These are phyloP conservation scores for Fonsecaea erecta DNA, from an alignment of 2,329 filamentous ascomycete species.

Conservation along the genomic window DNA sequence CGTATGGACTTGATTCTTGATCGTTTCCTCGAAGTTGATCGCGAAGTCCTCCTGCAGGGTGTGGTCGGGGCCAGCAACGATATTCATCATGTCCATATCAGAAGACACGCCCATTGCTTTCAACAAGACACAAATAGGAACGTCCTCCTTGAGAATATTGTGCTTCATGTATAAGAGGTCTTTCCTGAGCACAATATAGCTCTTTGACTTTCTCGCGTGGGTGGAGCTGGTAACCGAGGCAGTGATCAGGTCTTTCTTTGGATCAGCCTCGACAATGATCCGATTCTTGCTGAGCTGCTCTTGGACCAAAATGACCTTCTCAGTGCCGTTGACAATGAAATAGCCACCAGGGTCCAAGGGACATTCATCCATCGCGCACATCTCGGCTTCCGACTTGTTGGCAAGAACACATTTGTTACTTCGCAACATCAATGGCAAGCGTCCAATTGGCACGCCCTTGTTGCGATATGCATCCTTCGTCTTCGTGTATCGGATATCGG, in stretches of 20 bases:
- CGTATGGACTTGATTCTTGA: slow-evolving; percentile 81
- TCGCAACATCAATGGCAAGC: slow-evolving; percentile 95
- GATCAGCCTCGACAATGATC: slow-evolving; percentile 92
- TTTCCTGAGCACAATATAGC: slow-evolving; percentile 92
- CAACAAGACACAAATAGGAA: slow-evolving; percentile 92
- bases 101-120: slow-evolving; percentile 93
- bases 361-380: slow-evolving; percentile 93
- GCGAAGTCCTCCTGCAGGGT: slow-evolving; percentile 93
- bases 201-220: slow-evolving; percentile 96
- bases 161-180: slow-evolving; percentile 87
- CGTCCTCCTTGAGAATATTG: slow-evolving; percentile 88
- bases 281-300: slow-evolving; percentile 99
- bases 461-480: slow-evolving; percentile 77
- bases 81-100: slow-evolving; percentile 90
- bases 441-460: slow-evolving; percentile 76
- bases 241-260: slow-evolving; percentile 90
- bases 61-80: slow-evolving; percentile 85
- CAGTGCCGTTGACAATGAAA: slow-evolving; percentile 95
- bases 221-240: slow-evolving; percentile 97
- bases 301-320: slow-evolving; percentile 98
- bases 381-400: slow-evolving; percentile 81
- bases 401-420: slow-evolving; percentile 90
- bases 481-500: slow-evolving; percentile 88
- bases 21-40: slow-evolving; percentile 91
- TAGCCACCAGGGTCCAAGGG: slow-evolving; percentile 95